Percentiles rank a stretch among this genome's conserved stretches.
Evolutionary conservation across 2,329 filamentous ascomycete genomes (phyloP).

Genomic region (Alternaria dauci): DNA sequence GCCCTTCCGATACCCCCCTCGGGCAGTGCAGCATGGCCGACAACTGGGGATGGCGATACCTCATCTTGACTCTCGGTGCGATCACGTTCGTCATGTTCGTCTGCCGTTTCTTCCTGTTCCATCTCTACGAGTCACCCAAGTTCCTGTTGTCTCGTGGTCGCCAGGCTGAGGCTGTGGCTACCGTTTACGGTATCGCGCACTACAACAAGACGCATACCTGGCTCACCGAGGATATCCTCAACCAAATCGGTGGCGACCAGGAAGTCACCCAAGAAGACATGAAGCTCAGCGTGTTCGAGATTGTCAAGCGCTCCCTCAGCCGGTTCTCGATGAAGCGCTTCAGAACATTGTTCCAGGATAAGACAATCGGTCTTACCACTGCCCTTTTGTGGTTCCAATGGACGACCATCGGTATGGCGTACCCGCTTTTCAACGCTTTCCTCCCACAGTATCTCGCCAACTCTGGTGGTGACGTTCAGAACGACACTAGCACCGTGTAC

Average conservation of each 20-base stretch:
- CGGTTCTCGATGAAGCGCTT: slow-evolving; percentile 74
- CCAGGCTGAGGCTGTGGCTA: slow-evolving; percentile 79
- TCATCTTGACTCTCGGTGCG: slow-evolving; percentile 74
- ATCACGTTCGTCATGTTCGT: slow-evolving; percentile 80
- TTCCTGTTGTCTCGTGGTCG: slow-evolving; percentile 79
- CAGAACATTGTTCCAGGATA: slow-evolving; percentile 66
- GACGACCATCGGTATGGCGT: slow-evolving; percentile 84
- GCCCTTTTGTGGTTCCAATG: slow-evolving; percentile 77
- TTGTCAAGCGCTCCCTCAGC: slow-evolving; percentile 67
- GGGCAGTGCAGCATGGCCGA: slow-evolving; percentile 59
- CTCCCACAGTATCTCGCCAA: slow-evolving; percentile 84
- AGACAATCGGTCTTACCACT: slow-evolving; percentile 59
- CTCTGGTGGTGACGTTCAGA: slow-evolving; percentile 51
- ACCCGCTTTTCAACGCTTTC: slow-evolving; percentile 89
- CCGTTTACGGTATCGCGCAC: slow-evolving; percentile 79
- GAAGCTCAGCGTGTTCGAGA: slow-evolving; percentile 55
- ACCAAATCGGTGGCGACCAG: slow-evolving; percentile 60
- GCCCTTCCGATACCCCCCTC: slow-evolving; percentile 29
- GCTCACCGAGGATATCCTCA: slow-evolving; percentile 74
- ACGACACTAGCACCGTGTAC: slow-evolving; percentile 62
- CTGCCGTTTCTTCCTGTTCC: slow-evolving; percentile 80
- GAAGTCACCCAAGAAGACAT: slow-evolving; percentile 49
- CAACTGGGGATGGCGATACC: slow-evolving; percentile 77
- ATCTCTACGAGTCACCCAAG: slow-evolving; percentile 85
- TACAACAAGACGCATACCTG: slow-evolving; percentile 64